Conservation (phyloP, 345 rosid species). For the Lepidium africanum region DNA sequence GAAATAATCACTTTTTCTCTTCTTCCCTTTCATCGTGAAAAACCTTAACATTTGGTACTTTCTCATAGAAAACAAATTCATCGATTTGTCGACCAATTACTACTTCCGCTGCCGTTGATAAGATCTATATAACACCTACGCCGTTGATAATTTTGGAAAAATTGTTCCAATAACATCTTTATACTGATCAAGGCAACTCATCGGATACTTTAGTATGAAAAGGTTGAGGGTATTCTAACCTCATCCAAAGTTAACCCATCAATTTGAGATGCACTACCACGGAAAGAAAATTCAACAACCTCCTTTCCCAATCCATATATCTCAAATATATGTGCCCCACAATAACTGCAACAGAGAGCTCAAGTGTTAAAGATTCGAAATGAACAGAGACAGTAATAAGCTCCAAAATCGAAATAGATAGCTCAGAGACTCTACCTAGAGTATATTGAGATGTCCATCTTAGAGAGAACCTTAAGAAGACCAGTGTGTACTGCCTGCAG, state of each 20-base stretch:
- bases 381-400: not conserved
- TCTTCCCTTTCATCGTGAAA: no score
- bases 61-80: no score
- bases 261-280: slow-evolving; percentile 80
- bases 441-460: slow-evolving; percentile 97
- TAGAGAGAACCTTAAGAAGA: slow-evolving; percentile 95
- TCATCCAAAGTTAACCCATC: slow-evolving; percentile 93
- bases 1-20: no score
- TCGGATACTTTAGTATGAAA: not conserved
- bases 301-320: slow-evolving; percentile 90
- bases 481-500: slow-evolving; percentile 87
- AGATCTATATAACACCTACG: no score
- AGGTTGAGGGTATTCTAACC: slow-evolving; percentile 40
- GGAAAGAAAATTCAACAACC: slow-evolving; percentile 70
- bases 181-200: not conserved
- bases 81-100: no score
- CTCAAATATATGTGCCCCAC: slow-evolving; percentile 99
- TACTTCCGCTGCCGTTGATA: no score
- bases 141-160: no score
- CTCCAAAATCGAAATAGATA: not conserved
- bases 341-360: slow-evolving; percentile 55
- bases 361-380: not conserved
- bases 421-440: slow-evolving; percentile 54
- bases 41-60: no score
- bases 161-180: not conserved